phyloP scores from a whole-genome alignment of 2,329 filamentous ascomycete species.

The Fusarium oligoseptatum region DNA sequence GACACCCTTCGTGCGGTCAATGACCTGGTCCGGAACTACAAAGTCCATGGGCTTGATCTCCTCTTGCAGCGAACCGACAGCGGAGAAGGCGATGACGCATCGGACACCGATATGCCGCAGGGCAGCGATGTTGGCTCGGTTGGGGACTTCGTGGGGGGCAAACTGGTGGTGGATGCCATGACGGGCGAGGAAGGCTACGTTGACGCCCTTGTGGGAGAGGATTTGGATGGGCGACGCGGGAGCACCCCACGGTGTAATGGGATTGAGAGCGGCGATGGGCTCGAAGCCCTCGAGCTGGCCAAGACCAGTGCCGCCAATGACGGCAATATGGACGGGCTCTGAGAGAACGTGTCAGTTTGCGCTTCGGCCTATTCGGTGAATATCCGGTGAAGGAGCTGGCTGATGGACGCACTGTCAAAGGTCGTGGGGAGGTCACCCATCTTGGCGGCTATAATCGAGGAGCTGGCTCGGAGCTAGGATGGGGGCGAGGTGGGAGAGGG shows the following conservation, averaged over 20 bases:
- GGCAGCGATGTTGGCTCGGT: constrained; percentile 98
- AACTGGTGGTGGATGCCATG: constrained; percentile 91
- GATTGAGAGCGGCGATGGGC: constrained; percentile 82
- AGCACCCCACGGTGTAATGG: constrained; percentile 88
- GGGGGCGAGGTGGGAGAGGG: background rate
- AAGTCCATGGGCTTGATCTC: constrained; percentile 97
- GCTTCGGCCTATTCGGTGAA: background rate
- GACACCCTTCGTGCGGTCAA: constrained; percentile 96
- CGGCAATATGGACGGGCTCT: constrained; percentile 85
- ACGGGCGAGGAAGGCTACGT: constrained; percentile 93
- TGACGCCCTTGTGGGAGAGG: constrained; percentile 84
- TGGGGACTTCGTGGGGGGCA: constrained; percentile 94
- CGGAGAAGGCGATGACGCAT: constrained; percentile 93
- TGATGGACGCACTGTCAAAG: constrained; percentile 66
- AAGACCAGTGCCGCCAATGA: constrained; percentile 94
- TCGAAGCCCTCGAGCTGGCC: constrained; percentile 88
- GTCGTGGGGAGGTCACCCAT: constrained; percentile 69
- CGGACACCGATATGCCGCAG: constrained; percentile 90
- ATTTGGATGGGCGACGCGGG: constrained; percentile 85
- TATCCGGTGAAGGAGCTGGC: background rate
- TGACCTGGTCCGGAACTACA: constrained; percentile 94
- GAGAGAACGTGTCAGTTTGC: constrained; percentile 30
- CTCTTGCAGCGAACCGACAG: constrained; percentile 92
- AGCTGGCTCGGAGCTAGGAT: background rate
- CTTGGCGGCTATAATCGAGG: constrained; percentile 29